Percentiles rank a stretch among this genome's conserved stretches.
phyloP scores from a whole-genome alignment of 441 rosid species.

The Populus trichocarpa region DNA sequence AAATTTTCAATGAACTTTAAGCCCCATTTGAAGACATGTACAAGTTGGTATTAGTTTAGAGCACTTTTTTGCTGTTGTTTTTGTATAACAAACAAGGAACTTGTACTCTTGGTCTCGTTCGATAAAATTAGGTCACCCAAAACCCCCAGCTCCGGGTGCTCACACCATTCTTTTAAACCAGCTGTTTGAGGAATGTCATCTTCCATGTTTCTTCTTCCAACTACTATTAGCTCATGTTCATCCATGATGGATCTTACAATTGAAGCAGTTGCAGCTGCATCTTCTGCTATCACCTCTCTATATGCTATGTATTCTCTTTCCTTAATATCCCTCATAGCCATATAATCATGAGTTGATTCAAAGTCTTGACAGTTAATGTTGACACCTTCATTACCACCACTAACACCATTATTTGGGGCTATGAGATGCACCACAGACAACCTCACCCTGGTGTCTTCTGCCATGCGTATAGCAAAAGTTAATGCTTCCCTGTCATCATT shows the following conservation, averaged over 20 bases:
- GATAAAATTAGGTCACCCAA: constrained; percentile 34
- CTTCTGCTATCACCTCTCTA: constrained; percentile 14
- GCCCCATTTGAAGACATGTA: neutral
- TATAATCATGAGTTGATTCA: neutral
- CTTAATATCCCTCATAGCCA: neutral
- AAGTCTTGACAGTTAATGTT: neutral
- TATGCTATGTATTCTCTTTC: neutral
- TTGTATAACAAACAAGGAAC: constrained; percentile 28
- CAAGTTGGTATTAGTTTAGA: neutral
- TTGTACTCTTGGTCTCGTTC: constrained; percentile 23
- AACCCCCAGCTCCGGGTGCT: constrained; percentile 30
- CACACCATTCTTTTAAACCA: constrained; percentile 26
- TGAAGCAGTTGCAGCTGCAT: constrained; percentile 25
- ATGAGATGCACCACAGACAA: neutral
- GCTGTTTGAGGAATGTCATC: constrained; percentile 10
- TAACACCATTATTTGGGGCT: neutral
- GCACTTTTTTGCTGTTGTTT: constrained; percentile 9
- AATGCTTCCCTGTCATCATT: constrained; percentile 1
- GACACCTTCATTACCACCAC: neutral
- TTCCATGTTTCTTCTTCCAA: constrained; percentile 21
- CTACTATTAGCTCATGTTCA: constrained; percentile 23
- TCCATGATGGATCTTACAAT: constrained; percentile 13
- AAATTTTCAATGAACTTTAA: neutral
- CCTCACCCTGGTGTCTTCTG: neutral
- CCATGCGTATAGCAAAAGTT: neutral